Conservation (phyloP, 2,329 filamentous ascomycete species). For the Torrubiellomyces zombiae region DNA sequence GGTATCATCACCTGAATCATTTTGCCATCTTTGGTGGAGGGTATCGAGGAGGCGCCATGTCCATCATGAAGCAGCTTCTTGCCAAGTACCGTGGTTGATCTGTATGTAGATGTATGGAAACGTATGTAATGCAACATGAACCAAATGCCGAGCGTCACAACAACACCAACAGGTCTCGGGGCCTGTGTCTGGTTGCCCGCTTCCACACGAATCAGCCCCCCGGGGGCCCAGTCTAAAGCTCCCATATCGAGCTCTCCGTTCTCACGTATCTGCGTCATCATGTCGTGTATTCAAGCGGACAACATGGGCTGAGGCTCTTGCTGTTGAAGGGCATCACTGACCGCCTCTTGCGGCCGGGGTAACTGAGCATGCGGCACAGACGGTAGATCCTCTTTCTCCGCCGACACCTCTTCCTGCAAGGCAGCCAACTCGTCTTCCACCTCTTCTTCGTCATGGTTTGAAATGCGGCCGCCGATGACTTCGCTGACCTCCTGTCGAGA, state of each 20-base stretch:
- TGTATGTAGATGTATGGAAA: conserved; percentile 2
- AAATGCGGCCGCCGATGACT: conserved; percentile 74
- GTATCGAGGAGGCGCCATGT: conserved; percentile 60
- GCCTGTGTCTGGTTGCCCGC: conserved; percentile 8
- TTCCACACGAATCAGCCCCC: conserved; percentile 3
- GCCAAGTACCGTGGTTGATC: conserved; percentile 45
- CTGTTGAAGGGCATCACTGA: conserved; percentile 9
- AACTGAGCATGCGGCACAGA: conserved; percentile 17
- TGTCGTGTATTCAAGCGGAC: conserved; percentile 12
- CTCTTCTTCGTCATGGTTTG: conserved; percentile 91
- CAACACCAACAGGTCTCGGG: conserved; percentile 8
- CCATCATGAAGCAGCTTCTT: conserved; percentile 61
- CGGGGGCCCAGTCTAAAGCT: too few species aligned
- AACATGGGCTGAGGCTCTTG: conserved; percentile 23
- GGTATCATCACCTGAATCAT: conserved; percentile 84
- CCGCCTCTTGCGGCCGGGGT: conserved; percentile 9
- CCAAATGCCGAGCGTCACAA: conserved; percentile 1
- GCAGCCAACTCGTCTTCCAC: conserved; percentile 89
- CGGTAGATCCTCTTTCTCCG: conserved; percentile 11
- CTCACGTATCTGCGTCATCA: not conserved
- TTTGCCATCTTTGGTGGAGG: conserved; percentile 68
- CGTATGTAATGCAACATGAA: conserved; percentile 1
- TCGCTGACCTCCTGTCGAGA: conserved; percentile 66
- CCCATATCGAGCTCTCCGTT: too few species aligned
- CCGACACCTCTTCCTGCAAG: conserved; percentile 37